These are phyloP conservation scores for Spathaspora girioi DNA, from an alignment of 805 yeast species.

Conservation along the genomic window DNA sequence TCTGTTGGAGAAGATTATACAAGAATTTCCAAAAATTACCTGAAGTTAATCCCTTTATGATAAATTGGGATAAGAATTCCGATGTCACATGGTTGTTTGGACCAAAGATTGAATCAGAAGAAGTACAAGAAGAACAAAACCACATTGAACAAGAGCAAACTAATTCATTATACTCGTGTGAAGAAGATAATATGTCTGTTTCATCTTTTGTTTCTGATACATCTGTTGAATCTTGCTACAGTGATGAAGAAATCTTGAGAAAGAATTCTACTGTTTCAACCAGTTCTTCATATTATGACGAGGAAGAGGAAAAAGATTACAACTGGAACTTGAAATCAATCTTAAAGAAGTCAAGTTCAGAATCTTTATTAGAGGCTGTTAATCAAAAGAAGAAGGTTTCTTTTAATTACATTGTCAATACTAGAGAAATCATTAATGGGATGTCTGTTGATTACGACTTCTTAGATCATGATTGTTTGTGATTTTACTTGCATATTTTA, in stretches of 20 bases:
- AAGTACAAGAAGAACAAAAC: conserved; percentile 1
- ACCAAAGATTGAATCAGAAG: conserved; percentile 28
- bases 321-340: conserved; percentile 7
- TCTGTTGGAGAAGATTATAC: conserved; percentile 38
- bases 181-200: conserved; percentile 6
- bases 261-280: conserved; percentile 7
- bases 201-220: conserved; percentile 8
- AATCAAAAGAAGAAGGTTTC: conserved; percentile 28
- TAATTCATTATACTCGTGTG: conserved; percentile 5
- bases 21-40: conserved; percentile 25
- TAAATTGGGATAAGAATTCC: conserved; percentile 53
- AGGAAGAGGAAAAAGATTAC: conserved; percentile 4
- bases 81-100: conserved; percentile 57
- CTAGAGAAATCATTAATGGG: conserved; percentile 45
- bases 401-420: conserved; percentile 39
- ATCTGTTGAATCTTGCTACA: conserved; percentile 3
- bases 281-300: conserved; percentile 6
- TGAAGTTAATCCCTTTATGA: conserved; percentile 38
- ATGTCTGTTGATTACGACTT: conserved; percentile 41
- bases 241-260: conserved; percentile 4
- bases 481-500: conserved; percentile 6
- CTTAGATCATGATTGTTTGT: conserved; percentile 33
- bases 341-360: conserved; percentile 1
- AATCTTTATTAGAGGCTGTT: neutral
- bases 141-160: neutral